These are phyloP conservation scores for Gracilaria vermiculophylla DNA, from an alignment of 23 red algal genomes.

Conservation along the genomic window DNA sequence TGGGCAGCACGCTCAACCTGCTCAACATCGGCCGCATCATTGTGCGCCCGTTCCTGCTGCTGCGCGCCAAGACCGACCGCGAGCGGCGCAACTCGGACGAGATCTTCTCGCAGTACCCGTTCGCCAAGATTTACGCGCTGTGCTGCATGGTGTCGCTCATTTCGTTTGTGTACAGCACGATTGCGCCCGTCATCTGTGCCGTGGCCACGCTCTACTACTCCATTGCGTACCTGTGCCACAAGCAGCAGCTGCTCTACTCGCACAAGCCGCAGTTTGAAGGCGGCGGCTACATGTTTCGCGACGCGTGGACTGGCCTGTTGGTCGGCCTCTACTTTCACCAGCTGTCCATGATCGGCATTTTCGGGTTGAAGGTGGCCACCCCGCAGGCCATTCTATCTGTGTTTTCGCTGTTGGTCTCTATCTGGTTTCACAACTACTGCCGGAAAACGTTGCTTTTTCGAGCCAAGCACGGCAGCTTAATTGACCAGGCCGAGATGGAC, in stretches of 20 bases:
- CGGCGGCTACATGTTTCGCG: conserved; percentile 47
- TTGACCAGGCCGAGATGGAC: conserved; percentile 25
- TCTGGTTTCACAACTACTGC: conserved; percentile 43
- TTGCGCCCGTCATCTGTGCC: conserved; percentile 56
- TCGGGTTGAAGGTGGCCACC: conserved; percentile 38
- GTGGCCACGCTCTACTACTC: conserved; percentile 54
- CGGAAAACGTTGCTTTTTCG: conserved; percentile 44
- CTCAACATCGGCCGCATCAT: conserved; percentile 52
- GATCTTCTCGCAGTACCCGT: conserved; percentile 59
- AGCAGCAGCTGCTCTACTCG: conserved; percentile 60
- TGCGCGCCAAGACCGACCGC: conserved; percentile 37
- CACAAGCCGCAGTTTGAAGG: conserved; percentile 55
- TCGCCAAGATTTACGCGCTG: conserved; percentile 73
- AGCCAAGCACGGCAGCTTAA: conserved; percentile 33
- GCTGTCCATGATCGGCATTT: conserved; percentile 66
- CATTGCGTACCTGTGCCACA: conserved; percentile 48
- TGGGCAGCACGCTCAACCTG: conserved; percentile 34
- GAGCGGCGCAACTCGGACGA: conserved; percentile 33
- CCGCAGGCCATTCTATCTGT: conserved; percentile 52
- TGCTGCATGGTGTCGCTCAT: conserved; percentile 50
- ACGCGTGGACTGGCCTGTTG: conserved; percentile 26
- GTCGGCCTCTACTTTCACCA: conserved; percentile 61
- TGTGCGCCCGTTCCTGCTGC: conserved; percentile 27
- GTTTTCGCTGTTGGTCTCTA: conserved; percentile 17
- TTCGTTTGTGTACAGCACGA: conserved; percentile 69